phyloP scores from a whole-genome alignment of 495 filamentous ascomycete species.

The Penicillium malachiteum region DNA sequence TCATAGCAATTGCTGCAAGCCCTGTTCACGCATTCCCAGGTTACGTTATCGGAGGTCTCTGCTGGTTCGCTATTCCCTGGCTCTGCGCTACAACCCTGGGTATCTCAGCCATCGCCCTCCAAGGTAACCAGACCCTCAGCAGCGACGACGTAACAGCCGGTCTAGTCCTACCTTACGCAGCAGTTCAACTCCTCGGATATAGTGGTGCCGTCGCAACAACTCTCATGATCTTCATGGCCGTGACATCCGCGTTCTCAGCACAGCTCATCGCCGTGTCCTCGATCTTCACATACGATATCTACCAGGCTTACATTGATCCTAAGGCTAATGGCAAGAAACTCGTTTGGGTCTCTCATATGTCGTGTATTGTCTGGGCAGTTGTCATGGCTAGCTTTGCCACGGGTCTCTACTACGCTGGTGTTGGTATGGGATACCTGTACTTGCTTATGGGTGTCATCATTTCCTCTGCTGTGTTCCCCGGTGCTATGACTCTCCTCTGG shows the following conservation, averaged over 20 bases:
- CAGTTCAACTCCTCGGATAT: constrained; percentile 84
- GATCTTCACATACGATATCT: constrained; percentile 93
- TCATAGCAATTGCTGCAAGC: constrained; percentile 75
- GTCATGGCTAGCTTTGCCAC: constrained; percentile 85
- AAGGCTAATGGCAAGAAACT: constrained; percentile 69
- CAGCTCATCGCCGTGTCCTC: constrained; percentile 91
- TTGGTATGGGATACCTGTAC: constrained; percentile 76
- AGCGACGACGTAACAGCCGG: constrained; percentile 78
- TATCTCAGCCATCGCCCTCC: constrained; percentile 80
- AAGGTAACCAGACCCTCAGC: constrained; percentile 69
- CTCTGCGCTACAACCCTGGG: constrained; percentile 91
- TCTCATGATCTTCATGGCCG: constrained; percentile 93
- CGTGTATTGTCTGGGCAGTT: constrained; percentile 73
- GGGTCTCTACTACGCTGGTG: constrained; percentile 69
- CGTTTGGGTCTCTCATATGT: constrained; percentile 80
- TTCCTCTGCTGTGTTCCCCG: constrained; percentile 79
- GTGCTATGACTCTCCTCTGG: constrained; percentile 79
- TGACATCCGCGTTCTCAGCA: constrained; percentile 84
- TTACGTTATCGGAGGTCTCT: constrained; percentile 86
- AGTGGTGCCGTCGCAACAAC: constrained; percentile 83
- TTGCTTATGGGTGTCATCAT: constrained; percentile 93
- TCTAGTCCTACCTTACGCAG: constrained; percentile 83
- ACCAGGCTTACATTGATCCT: constrained; percentile 61
- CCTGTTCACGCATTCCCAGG: constrained; percentile 89
- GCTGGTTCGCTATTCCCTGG: constrained; percentile 97